Evolutionary conservation across 2,329 filamentous ascomycete species (phyloP), one percentile per base, ranked within the genome.

Genomic region (Xylaria digitata): DNA sequence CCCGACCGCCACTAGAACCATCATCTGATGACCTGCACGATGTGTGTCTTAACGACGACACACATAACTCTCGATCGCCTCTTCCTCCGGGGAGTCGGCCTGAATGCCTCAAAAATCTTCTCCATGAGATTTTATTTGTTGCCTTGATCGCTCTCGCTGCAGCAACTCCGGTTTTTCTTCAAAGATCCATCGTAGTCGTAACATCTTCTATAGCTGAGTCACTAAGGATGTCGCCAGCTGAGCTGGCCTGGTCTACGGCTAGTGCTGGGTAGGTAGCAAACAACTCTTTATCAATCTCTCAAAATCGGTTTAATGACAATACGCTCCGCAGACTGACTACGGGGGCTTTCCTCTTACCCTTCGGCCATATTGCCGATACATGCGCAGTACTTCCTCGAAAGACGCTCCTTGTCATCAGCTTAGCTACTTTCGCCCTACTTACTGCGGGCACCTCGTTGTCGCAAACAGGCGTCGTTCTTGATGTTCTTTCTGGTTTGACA

Each of bases 221-320:
- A 34, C 52, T 78, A 19, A 59, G 60, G 32, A 76, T 76, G 75
- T 73, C 74, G 7, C 76, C 75, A 4, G 75, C 75, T 34, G 73
- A 77, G 63, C 64, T 75, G 56, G 75, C 76, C 15, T 78, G 75
- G 75, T 71, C 71, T 21, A 78, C 72, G 32, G 75, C 75, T n/a
- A 75, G 75, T 64, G 76, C 75, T n/a, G 75, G 75, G 76, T 78
- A 73, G 50, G 68, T 65, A 19, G 3, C 23, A 59, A 46, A 17
- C 15, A 15, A 34, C 23, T 40, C 15, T 1, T 43, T 15, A 5
- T 53, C 21, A 17, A 19, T 17, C 23, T 42, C 11, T 11, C 9
- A 23, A 32, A 40, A 2, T 9, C 30, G 32, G 3, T 15, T 32
- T 69, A 46, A 56, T 23, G 32, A 48, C 37, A 26, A 48, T 37